Evolutionary conservation across 768 basidiomycete species (phyloP), one percentile per base, ranked within the genome.

Genomic region (Naematelia encephala): DNA sequence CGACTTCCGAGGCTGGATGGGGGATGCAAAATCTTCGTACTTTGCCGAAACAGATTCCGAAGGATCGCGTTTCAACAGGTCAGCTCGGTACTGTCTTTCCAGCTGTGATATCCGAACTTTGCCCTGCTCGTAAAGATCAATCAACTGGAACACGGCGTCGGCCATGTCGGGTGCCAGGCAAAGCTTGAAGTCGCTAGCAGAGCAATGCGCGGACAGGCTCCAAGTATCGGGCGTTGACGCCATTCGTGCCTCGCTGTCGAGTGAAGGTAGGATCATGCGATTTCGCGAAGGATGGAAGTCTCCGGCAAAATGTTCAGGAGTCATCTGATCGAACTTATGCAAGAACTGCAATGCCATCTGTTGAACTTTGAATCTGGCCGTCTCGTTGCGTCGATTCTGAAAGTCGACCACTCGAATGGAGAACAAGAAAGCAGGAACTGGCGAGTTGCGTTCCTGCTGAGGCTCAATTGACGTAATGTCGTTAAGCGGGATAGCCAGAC

Each of bases 401-500:
- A 96, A 94, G 51, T 80, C 79, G 54, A 96, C 81, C 0, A 86
- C 84, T 59, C 84, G 83, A 55, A 96, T 84, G 1, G 91, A 88
- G 69, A 92, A 87, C 22, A 98, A 77, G 78, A 98, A 89, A 0
- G 93, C 93, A 5, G 85, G 84, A 1, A 58, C 53, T 29, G 44
- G 5, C 25, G 53, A 19, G 14, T 23, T 21, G 14, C 45, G 30
- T 13, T 42, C 23, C 10, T 54, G 22, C 26, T 21, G 56, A 27
- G 51, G 49, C 19, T 66, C 69, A 16, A 66, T 83, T 5, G 88
- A 78, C 25, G 84, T 81, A 54, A 85, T 82, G 54, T 85, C 81
- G 0, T 82, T 83, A 25, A 97, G 80, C 0, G 94, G 94, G 67
- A 98, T 90, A 4, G 91, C 93, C 2, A 91, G 83, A n/a, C 92